Base-by-base conservation (phyloP, 345 rosid genomes). In the Euphorbia peplus region DNA sequence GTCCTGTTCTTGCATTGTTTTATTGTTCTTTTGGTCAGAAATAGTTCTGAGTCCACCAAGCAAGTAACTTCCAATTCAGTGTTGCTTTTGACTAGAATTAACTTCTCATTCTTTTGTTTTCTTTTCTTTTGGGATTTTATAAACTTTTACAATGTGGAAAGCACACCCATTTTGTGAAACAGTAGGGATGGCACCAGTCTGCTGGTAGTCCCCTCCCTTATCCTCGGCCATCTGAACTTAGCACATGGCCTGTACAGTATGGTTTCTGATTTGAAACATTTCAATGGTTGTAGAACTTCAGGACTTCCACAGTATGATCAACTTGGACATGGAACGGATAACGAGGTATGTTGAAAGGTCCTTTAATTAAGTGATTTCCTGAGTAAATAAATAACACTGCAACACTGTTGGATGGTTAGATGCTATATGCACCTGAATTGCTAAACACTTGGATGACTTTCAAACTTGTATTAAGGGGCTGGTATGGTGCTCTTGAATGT, bases 261-360 rank as follows among this genome's bases (percentile, higher is more conserved):
- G n/a, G n/a, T n/a, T n/a, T 56, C 71, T 76, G 68, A 71, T 57
- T 60, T 68, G 60, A 53, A 47, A 25, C 67, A 37, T 70, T 72
- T 68, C 25, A 75, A 65, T 75, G 66, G 75, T 75, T 75, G 68
- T 76, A 95, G 99, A 73, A 90, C 95, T 77, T 96, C 97, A 3
- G 99, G 99, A 58, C 96, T 92, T 77, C 98, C 99, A 66, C 99
- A 92, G 74, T 92, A 88, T 81, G 99, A 98, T 67, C 99, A 95
- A 74, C 98, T 95, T 82, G 99, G 99, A 60, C 99, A 95, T 81
- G 98, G 99, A 71, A 95, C 98, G 7, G 98, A 92, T 73, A 92
- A 95, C 70, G 98, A 92, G 97, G 98, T 90, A 76, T 32, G 55
- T 63, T 70, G 56, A 39, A 21, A 51, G n/a, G n/a, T n/a, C n/a